phyloP scores from a whole-genome alignment of 1,139 yeast genomes.

The Nematodospora anomalae region DNA sequence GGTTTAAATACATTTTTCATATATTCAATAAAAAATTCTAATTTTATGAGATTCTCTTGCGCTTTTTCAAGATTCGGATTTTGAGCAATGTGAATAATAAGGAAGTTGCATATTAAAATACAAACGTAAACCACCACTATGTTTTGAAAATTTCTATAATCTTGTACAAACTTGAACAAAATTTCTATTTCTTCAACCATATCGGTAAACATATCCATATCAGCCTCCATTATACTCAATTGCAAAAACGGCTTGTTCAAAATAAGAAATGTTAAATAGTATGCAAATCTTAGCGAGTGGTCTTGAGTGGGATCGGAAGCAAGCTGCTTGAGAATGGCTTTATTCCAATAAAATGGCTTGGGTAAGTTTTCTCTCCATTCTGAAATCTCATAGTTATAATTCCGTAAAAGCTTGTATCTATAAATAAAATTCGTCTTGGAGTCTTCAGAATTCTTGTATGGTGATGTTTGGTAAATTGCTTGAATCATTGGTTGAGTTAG shows the following conservation, averaged over 20 bases:
- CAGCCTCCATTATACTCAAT: conserved; percentile 6
- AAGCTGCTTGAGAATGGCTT: conserved; percentile 3
- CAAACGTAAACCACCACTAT: conserved; percentile 11
- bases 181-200: conserved; percentile 12
- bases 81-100: conserved; percentile 6
- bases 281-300: conserved; percentile 12
- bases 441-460: conserved; percentile 10
- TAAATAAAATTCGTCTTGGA: conserved; percentile 9
- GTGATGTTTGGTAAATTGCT: conserved; percentile 11
- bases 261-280: conserved; percentile 10
- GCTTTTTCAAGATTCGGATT: conserved; percentile 2
- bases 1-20: conserved; percentile 8
- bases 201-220: conserved; percentile 8
- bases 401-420: conserved; percentile 9
- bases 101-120: conserved; percentile 4
- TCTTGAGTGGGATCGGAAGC: conserved; percentile 3
- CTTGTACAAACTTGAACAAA: conserved; percentile 5
- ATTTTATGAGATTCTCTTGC: conserved; percentile 5
- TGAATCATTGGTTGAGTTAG: conserved; percentile 12
- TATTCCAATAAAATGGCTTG: conserved; percentile 9
- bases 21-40: conserved; percentile 8
- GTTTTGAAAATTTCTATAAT: conserved; percentile 7
- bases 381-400: conserved; percentile 7
- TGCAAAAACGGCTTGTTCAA: conserved; percentile 14
- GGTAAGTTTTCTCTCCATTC: conserved; percentile 10